Base-by-base conservation (phyloP, 805 yeast genomes). In the Myxozyma geophila region DNA sequence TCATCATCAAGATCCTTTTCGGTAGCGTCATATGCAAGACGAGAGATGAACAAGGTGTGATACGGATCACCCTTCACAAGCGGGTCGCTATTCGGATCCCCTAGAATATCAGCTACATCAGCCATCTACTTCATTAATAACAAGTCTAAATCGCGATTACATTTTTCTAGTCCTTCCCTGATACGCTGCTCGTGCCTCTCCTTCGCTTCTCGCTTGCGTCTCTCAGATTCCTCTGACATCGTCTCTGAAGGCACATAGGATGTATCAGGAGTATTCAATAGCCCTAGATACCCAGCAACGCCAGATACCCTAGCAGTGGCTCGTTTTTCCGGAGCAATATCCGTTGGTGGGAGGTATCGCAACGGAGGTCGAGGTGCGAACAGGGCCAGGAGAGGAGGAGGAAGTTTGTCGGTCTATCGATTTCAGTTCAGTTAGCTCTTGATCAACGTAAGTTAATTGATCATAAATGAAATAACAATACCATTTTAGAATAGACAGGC, bases 21-120 rank as follows among this genome's bases (percentile, higher is more conserved):
- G 0, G 84, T 83, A 10, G 83, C 77, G 2, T 77, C 76, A 72
- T 88, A 92, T 53, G 84, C 84, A 51, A 93, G 76, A 58, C 98
- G 78, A 0, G 88, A 87, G 7, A 93, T 81, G 73, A 95, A 91
- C 2, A 93, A 80, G 0, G 98, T 93, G 63, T 80, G 79, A 71
- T 82, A 86, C 0, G 97, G 96, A 72, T 91, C 96, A 0, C 88
- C 88, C 19, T 77, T 74, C 13, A 86, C 78, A 49, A 85, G 81
- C 0, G 84, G 82, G 70, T 88, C 92, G 0, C 73, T 70, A 2
- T 74, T 73, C 0, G 92, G 91, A 58, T 85, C 75, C 89, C 89
- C 70, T 68, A 51, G 7, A 47, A 15, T 7, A 15, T 4, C 5
- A 44, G 23, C 3, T 13, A 13, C 4, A n/a, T 39, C n/a, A 39